Evolutionary conservation across 257 asterid genomes (phyloP).

Genomic region (Solanum clarkiae): DNA sequence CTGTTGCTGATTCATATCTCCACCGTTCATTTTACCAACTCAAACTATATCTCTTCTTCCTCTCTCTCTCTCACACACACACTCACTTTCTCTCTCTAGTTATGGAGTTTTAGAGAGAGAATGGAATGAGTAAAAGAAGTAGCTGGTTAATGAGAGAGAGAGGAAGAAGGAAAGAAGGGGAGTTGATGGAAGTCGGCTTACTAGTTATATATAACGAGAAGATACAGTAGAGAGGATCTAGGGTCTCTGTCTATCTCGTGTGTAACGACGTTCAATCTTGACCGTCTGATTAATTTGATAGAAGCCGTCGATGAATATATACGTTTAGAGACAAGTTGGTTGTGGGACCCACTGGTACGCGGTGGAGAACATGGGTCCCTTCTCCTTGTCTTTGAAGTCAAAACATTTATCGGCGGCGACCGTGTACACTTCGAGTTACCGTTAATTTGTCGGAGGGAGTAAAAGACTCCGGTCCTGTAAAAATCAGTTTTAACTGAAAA

Average conservation of each 20-base stretch:
- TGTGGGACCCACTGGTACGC: slow-evolving; percentile 38
- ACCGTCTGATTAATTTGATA: slow-evolving; percentile 14
- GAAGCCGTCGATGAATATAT: slow-evolving; percentile 19
- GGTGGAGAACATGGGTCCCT: slow-evolving; percentile 27
- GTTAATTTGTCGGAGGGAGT: background rate
- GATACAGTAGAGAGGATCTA: background rate
- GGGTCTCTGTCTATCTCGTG: background rate
- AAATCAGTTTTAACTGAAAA: too few relatives aligned
- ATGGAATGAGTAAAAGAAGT: background rate
- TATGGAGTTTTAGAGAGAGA: slow-evolving; percentile 1
- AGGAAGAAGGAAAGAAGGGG: slow-evolving; percentile 8
- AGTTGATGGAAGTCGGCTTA: slow-evolving; percentile 23
- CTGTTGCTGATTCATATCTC: slow-evolving; percentile 62
- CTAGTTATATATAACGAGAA: slow-evolving; percentile 9
- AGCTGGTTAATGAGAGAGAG: background rate
- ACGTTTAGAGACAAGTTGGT: background rate
- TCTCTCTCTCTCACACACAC: background rate
- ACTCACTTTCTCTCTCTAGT: background rate
- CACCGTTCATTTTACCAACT: slow-evolving; percentile 48
- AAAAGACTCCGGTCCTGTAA: too few relatives aligned
- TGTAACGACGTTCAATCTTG: background rate
- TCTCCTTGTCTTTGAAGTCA: slow-evolving; percentile 1
- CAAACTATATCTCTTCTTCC: slow-evolving; percentile 6
- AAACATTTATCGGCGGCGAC: background rate
- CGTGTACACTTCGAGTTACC: background rate